A percentile compares a stretch with the other conserved stretches of the same genome.
Evolutionary conservation across 257 asterid genomes (phyloP).

Genomic region (Przewalskia tangutica): DNA sequence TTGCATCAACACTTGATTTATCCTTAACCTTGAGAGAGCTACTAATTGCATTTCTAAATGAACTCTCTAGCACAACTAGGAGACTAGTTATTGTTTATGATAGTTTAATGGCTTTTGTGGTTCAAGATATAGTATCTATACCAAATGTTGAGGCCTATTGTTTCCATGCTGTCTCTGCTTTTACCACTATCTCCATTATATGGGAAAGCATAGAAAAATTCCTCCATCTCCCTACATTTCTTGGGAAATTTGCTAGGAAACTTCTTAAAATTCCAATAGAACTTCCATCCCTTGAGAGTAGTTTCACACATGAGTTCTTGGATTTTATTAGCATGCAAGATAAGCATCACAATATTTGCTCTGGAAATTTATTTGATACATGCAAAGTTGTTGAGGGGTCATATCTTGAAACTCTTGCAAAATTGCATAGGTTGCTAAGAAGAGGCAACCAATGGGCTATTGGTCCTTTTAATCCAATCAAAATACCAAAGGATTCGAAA

Average conservation of each 20-base stretch:
- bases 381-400: background rate
- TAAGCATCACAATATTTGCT: background rate
- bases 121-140: background rate
- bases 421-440: background rate
- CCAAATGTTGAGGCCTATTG: background rate
- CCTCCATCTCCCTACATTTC: background rate
- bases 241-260: background rate
- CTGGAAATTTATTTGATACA: background rate
- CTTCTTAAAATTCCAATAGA: background rate
- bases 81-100: background rate
- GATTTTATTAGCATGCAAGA: background rate
- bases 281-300: background rate
- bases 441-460: background rate
- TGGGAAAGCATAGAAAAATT: background rate
- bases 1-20: background rate
- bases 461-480: constrained; percentile 1
- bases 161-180: background rate
- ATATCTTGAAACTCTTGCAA: background rate
- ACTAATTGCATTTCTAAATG: background rate
- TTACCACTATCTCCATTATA: background rate
- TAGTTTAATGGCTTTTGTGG: background rate
- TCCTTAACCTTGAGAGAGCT: background rate
- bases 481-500: background rate
- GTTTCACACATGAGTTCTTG: background rate
- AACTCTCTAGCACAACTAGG: background rate